Conservation (phyloP, 1,284 basidiomycete genomes). For the Ceratobasidium sp. region DNA sequence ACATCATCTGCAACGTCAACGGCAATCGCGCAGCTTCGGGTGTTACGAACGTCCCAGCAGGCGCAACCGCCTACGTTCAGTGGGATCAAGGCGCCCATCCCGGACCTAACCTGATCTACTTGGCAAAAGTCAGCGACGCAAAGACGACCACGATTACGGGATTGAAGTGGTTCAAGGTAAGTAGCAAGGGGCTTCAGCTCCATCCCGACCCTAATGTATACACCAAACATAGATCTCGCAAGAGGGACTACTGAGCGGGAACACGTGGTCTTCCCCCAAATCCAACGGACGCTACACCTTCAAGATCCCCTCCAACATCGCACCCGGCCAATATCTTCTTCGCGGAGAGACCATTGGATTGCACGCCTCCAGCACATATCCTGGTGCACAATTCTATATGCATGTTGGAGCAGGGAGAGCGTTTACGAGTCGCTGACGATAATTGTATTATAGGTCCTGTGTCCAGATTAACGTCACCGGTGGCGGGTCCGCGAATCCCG, state of each 20-base stretch:
- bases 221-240: constrained; percentile 19
- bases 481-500: constrained; percentile 41
- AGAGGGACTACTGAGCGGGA: constrained; percentile 17
- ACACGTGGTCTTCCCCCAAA: constrained; percentile 35
- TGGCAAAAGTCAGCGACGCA: constrained; percentile 43
- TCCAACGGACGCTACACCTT: constrained; percentile 64
- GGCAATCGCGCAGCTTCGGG: constrained; percentile 36
- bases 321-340: constrained; percentile 65
- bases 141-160: constrained; percentile 40
- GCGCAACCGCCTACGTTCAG: constrained; percentile 44
- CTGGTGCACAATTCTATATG: constrained; percentile 49
- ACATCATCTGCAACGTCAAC: constrained; percentile 45
- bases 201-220: background rate
- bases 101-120: constrained; percentile 45
- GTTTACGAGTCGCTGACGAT: background rate
- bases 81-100: constrained; percentile 41
- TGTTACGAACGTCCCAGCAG: constrained; percentile 47
- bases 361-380: constrained; percentile 43
- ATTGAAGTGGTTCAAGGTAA: constrained; percentile 45
- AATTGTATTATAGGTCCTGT: constrained; percentile 12
- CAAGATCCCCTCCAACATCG: constrained; percentile 65
- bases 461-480: constrained; percentile 41
- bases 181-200: background rate
- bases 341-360: constrained; percentile 64
- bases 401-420: background rate